These are phyloP conservation scores for Sclerospora graminicola DNA, from an alignment of 352 stramenopile genomes.

Conservation along the genomic window DNA sequence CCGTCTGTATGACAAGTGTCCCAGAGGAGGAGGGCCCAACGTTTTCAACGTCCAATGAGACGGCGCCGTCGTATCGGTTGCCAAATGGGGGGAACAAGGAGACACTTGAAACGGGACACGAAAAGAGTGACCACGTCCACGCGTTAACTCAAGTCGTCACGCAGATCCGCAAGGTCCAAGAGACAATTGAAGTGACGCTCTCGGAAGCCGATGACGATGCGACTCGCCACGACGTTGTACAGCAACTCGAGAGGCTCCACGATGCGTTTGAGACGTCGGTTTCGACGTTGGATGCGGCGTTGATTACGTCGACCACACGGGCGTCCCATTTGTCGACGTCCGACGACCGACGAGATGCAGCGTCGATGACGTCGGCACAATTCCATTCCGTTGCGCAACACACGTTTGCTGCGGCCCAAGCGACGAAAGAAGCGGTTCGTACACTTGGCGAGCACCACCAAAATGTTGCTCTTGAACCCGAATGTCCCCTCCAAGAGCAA, in stretches of 20 bases:
- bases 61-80: constrained; percentile 54
- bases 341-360: constrained; percentile 7
- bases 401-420: constrained; percentile 49
- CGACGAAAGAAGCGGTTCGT: constrained; percentile 41
- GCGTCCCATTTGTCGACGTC: constrained; percentile 10
- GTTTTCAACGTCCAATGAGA: constrained; percentile 43
- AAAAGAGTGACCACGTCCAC: constrained; percentile 34
- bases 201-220: constrained; percentile 32
- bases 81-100: constrained; percentile 37
- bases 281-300: too few relatives aligned
- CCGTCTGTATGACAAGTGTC: constrained; percentile 40
- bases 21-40: constrained; percentile 25
- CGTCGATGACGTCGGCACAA: constrained; percentile 36
- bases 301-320: constrained; percentile 35
- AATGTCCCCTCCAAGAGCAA: constrained; percentile 13
- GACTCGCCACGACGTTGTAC: too few relatives aligned
- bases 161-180: constrained; percentile 50
- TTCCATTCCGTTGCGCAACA: constrained; percentile 50
- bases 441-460: constrained; percentile 26
- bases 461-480: constrained; percentile 1
- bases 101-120: constrained; percentile 8
- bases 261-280: constrained; percentile 22
- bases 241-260: constrained; percentile 20
- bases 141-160: constrained; percentile 49
- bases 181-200: constrained; percentile 60